Evolutionary conservation across 306 rosid species (phyloP).

Genomic region (Gillenia trifoliata): DNA sequence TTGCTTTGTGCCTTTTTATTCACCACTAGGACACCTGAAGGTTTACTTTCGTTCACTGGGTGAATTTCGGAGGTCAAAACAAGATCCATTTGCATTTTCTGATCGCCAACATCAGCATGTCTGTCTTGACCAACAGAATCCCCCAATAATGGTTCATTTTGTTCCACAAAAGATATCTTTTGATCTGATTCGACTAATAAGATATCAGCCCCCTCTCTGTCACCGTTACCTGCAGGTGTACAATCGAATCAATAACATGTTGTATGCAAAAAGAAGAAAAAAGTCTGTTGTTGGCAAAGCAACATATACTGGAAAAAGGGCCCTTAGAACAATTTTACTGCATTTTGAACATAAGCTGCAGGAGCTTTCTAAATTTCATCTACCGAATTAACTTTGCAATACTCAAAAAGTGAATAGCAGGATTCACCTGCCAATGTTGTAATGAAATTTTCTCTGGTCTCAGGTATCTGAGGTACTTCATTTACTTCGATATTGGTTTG

Average conservation of each 20-base stretch:
- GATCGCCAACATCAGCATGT: conserved; percentile 25
- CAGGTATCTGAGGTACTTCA: conserved; percentile 17
- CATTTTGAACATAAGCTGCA: neutral
- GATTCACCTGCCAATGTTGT: conserved; percentile 37
- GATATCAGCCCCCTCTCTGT: conserved; percentile 17
- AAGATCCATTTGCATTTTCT: conserved; percentile 22
- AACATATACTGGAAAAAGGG: neutral
- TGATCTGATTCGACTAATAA: conserved; percentile 27
- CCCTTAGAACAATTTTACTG: neutral
- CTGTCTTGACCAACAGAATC: conserved; percentile 25
- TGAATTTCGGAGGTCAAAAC: conserved; percentile 16
- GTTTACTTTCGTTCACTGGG: conserved; percentile 20
- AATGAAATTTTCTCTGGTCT: conserved; percentile 24
- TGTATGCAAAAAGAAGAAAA: neutral
- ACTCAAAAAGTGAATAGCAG: conserved; percentile 11
- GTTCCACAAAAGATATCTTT: conserved; percentile 25
- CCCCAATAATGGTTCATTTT: conserved; percentile 24
- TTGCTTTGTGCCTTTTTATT: conserved; percentile 25
- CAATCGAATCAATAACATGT: conserved; percentile 13
- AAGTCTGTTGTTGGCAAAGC: neutral
- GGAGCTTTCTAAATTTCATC: conserved; percentile 13
- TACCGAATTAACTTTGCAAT: neutral
- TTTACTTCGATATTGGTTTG: conserved; percentile 17
- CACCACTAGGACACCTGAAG: conserved; percentile 17
- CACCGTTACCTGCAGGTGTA: conserved; percentile 35